Evolutionary conservation across 2,329 filamentous ascomycete genomes (phyloP).

Genomic region (Purpureocillium takamizusanense): DNA sequence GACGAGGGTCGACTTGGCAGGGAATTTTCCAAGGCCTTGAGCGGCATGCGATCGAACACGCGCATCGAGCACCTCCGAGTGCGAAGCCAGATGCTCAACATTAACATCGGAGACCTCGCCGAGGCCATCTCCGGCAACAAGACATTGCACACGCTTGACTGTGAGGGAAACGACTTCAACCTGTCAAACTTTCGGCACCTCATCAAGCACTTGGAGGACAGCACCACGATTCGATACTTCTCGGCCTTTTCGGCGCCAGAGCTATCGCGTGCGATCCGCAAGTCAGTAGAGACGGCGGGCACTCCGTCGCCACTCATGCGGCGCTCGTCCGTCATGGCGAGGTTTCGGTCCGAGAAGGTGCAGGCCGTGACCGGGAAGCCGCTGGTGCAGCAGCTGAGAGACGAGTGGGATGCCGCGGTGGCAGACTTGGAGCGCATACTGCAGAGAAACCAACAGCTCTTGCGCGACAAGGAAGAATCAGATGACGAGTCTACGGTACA

Average conservation of each 20-base stretch:
- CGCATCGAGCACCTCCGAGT: slow-evolving; percentile 41
- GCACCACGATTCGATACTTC: slow-evolving; percentile 33
- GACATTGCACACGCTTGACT: slow-evolving; percentile 42
- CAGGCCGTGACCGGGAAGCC: slow-evolving; percentile 18
- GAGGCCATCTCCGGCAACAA: slow-evolving; percentile 38
- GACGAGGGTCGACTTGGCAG: slow-evolving; percentile 47
- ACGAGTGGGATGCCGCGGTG: slow-evolving; percentile 28
- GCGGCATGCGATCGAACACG: slow-evolving; percentile 34
- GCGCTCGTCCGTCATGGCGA: slow-evolving; percentile 24
- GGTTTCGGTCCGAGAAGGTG: slow-evolving; percentile 21
- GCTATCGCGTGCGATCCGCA: slow-evolving; percentile 24
- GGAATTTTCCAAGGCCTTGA: slow-evolving; percentile 41
- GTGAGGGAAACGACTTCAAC: slow-evolving; percentile 45
- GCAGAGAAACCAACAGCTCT: slow-evolving; percentile 22
- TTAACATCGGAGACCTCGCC: slow-evolving; percentile 44
- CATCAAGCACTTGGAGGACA: slow-evolving; percentile 32
- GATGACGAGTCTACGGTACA: slow-evolving; percentile 14
- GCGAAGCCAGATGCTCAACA: slow-evolving; percentile 45
- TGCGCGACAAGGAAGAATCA: slow-evolving; percentile 11
- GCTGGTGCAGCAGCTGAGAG: slow-evolving; percentile 26
- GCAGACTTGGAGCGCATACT: slow-evolving; percentile 23
- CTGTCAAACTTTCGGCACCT: slow-evolving; percentile 40
- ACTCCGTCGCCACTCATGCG: slow-evolving; percentile 14
- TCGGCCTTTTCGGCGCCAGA: slow-evolving; percentile 30
- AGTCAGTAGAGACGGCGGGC: slow-evolving; percentile 20